phyloP scores from a whole-genome alignment of 768 basidiomycete genomes.

The Termitomyces sp. region DNA sequence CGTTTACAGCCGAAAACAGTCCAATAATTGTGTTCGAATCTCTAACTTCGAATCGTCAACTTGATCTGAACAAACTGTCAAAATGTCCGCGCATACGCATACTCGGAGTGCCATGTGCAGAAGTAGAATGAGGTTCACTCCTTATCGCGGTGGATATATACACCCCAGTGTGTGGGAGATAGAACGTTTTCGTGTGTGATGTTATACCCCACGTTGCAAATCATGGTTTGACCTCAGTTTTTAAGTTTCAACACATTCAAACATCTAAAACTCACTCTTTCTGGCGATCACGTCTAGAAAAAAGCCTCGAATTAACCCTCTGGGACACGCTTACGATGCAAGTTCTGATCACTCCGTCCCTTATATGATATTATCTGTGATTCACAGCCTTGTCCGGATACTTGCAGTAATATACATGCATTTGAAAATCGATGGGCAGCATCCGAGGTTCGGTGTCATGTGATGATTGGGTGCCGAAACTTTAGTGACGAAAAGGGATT shows the following conservation, averaged over 20 bases:
- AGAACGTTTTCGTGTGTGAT: not conserved
- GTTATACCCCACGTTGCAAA: not conserved
- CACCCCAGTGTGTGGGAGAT: not conserved
- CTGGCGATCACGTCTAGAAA: not conserved
- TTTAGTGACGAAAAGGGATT: not conserved
- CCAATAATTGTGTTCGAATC: not conserved
- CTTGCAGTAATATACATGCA: not conserved
- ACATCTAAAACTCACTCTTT: not conserved
- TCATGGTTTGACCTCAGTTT: not conserved
- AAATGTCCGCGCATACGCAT: not conserved
- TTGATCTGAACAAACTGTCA: not conserved
- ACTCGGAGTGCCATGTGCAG: not conserved
- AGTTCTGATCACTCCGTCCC: not conserved
- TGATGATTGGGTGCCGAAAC: not conserved
- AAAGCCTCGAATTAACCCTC: not conserved
- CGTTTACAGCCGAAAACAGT: not conserved
- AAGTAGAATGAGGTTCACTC: not conserved
- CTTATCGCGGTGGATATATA: not conserved
- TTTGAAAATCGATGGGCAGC: not conserved
- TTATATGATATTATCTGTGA: not conserved
- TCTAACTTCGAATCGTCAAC: not conserved
- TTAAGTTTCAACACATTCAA: not conserved
- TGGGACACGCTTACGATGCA: not conserved
- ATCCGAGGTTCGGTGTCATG: not conserved
- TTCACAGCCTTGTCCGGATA: not conserved